A percentile compares a stretch with the other conserved stretches of the same genome.
Conservation (phyloP, 2,329 filamentous ascomycete genomes). For the Diaporthe caulivora region DNA sequence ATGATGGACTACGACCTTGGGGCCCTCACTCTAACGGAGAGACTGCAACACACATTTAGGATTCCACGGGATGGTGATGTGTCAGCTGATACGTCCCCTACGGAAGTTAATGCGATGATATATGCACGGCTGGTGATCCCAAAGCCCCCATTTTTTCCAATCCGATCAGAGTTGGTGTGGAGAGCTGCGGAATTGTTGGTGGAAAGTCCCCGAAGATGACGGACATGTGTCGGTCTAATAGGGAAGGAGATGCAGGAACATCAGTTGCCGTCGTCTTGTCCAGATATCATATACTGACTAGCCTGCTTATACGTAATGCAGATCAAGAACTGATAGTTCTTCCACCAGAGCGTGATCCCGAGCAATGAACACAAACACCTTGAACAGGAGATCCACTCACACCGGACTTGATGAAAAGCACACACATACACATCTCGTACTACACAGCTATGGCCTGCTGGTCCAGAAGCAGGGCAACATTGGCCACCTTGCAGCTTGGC, state of each 20-base stretch:
- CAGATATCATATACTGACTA: not conserved
- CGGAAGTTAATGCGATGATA: not conserved
- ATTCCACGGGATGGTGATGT: not conserved
- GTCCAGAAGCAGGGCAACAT: not conserved
- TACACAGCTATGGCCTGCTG: not conserved
- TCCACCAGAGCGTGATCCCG: not conserved
- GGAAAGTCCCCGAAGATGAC: not conserved
- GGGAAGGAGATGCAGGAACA: conserved; percentile 6
- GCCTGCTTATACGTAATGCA: not conserved
- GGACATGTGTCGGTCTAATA: not conserved
- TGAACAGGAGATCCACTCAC: not conserved
- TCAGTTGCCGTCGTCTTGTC: not conserved
- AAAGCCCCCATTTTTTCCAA: not conserved
- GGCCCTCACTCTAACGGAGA: not conserved
- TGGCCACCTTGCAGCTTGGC: not conserved
- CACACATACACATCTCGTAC: not conserved
- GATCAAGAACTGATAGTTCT: not conserved
- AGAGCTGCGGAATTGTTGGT: not conserved
- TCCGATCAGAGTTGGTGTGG: not conserved
- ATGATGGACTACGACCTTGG: conserved; percentile 17
- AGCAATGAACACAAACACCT: not conserved
- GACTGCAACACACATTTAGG: not conserved
- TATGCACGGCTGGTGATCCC: not conserved
- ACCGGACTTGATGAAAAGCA: not conserved
- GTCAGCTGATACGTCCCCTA: not conserved